A percentile compares a stretch with the other conserved stretches of the same genome.
These are phyloP conservation scores for Capsicum pubescens DNA, from an alignment of 257 asterid species.

Conservation along the genomic window DNA sequence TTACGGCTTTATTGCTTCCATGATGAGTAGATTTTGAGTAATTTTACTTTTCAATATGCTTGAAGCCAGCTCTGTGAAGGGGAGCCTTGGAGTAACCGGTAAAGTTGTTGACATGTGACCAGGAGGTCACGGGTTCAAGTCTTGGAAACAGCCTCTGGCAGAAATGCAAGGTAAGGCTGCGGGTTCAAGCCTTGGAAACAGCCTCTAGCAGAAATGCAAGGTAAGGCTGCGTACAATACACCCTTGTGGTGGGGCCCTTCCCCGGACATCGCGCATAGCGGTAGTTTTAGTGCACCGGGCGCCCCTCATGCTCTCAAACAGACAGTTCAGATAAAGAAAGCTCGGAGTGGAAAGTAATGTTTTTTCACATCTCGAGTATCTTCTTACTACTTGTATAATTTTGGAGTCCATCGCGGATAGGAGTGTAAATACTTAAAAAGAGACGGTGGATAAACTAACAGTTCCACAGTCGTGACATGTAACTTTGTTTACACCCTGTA, in stretches of 20 bases:
- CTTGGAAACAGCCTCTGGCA: no score
- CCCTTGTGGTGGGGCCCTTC: no score
- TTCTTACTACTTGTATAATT: not conserved
- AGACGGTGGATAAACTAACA: not conserved
- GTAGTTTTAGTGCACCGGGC: no score
- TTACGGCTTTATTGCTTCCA: not conserved
- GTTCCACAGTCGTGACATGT: not conserved
- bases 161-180: no score
- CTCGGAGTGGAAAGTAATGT: not conserved
- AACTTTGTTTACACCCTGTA: constrained; percentile 7
- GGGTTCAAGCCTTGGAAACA: no score
- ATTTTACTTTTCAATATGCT: not conserved
- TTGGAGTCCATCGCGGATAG: not conserved
- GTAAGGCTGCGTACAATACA: no score
- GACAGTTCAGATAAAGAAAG: not conserved
- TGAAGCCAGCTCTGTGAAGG: not conserved
- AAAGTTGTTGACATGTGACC: no score
- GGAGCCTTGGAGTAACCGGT: no score
- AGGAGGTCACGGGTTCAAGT: no score
- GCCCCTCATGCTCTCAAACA: not conserved
- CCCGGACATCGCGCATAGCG: no score
- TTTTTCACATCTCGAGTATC: not conserved
- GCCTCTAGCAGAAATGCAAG: no score
- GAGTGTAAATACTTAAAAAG: not conserved
- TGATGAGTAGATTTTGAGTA: not conserved